Percentiles rank a stretch among this genome's conserved stretches.
These are phyloP conservation scores for Lanzia echinophila DNA, from an alignment of 2,329 filamentous ascomycete genomes.

Conservation along the genomic window DNA sequence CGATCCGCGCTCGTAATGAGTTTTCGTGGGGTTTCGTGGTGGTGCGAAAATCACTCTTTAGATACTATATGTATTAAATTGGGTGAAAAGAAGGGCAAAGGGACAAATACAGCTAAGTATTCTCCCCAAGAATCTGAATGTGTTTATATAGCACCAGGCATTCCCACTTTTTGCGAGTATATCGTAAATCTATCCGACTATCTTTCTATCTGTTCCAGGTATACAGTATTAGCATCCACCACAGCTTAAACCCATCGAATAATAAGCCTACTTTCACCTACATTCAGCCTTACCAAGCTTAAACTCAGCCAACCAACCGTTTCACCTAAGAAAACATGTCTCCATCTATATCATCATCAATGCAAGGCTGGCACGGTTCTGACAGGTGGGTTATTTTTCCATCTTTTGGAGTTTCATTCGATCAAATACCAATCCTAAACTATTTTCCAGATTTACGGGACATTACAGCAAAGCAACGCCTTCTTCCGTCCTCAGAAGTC, in stretches of 20 bases:
- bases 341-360: conserved; percentile 8
- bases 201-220: too few relatives aligned
- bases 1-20: too few relatives aligned
- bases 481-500: background rate
- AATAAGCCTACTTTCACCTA: too few relatives aligned
- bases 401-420: background rate
- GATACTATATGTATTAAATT: too few relatives aligned
- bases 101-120: background rate
- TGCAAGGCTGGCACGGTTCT: conserved; percentile 6
- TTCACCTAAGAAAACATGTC: background rate
- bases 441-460: background rate
- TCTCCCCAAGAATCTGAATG: background rate
- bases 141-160: background rate
- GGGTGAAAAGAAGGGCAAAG: background rate
- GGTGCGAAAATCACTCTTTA: too few relatives aligned
- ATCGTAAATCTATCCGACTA: too few relatives aligned
- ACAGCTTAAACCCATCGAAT: too few relatives aligned
- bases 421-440: background rate
- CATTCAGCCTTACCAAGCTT: background rate
- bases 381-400: background rate
- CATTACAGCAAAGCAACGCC: background rate
- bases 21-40: too few relatives aligned
- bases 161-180: background rate
- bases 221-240: too few relatives aligned
- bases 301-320: background rate